Evolutionary conservation across 768 basidiomycete genomes (phyloP), one percentile per base, ranked within the genome.

Genomic region (Boletus sensibilis): DNA sequence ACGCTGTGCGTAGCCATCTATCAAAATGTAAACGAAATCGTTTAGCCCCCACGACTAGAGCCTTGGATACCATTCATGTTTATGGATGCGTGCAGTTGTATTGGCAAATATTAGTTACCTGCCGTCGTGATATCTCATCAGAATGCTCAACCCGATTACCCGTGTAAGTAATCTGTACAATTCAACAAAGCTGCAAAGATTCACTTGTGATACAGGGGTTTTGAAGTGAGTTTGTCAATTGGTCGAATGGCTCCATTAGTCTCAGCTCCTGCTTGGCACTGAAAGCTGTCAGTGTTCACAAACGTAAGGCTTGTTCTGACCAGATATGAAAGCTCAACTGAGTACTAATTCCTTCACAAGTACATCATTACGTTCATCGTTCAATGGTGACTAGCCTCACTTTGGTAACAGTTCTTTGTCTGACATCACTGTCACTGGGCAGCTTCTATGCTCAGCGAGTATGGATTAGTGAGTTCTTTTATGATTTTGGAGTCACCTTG

Each of bases 371-470:
- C 43, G 3, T 27, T 56, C 31, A 34, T 38, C 23, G 43, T 56
- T 45, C 52, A 55, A 54, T 54, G 55, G 55, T 55, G 23, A 55
- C 20, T 38, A 10, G 2, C 21, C 9, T 39, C 16, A 8, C 4
- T n/a, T 35, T 54, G 16, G 39, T 5, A 27, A 27, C 35, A 18
- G 33, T 23, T 21, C 14, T 14, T 23, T 35, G 5, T 37, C 55
- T 54, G 42, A 56, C 35, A 42, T 9, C 29, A 23, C 29, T 25
- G 31, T 25, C 18, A 20, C 35, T 18, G n/a, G 27, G 13, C 37
- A 56, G 55, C 27, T 56, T 54, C 37, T 46, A 45, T 55, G 43
- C 27, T 40, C 55, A 54, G 23, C 55, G 55, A 34, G 52, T 45
- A n/a, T 55, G 55, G 55, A 55, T 56, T 9, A 18, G 52, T 56